phyloP scores from a whole-genome alignment of 805 yeast genomes.

The Phaffomyces thermotolerans region DNA sequence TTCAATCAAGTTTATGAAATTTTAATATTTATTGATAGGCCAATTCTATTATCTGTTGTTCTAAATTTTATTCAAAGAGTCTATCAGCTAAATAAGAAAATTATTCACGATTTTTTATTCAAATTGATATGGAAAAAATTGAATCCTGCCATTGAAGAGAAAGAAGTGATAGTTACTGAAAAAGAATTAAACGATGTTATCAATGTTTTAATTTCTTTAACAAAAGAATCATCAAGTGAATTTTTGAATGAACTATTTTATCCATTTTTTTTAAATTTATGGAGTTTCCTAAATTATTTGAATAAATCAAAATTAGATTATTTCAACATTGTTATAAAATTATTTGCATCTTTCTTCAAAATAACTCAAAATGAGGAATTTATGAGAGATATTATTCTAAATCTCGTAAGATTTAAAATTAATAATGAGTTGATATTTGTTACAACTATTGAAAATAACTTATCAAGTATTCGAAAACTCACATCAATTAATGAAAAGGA shows the following conservation, averaged over 20 bases:
- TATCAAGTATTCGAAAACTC: conserved; percentile 27
- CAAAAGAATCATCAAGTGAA: conserved; percentile 36
- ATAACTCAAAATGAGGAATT: conserved; percentile 23
- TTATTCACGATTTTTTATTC: conserved; percentile 55
- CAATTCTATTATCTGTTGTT: conserved; percentile 49
- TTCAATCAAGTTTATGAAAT: conserved; percentile 58
- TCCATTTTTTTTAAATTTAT: conserved; percentile 26
- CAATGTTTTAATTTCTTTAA: conserved; percentile 57
- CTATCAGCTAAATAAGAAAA: conserved; percentile 41
- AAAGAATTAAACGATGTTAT: conserved; percentile 51
- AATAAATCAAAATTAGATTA: conserved; percentile 25
- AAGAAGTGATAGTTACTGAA: conserved; percentile 34
- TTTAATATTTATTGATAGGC: conserved; percentile 52
- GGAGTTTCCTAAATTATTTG: conserved; percentile 31
- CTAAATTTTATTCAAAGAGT: conserved; percentile 47
- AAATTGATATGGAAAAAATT: conserved; percentile 40
- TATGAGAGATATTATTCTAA: conserved; percentile 23
- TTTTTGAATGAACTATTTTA: conserved; percentile 28
- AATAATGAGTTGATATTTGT: conserved; percentile 31
- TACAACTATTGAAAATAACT: conserved; percentile 29
- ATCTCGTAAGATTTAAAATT: conserved; percentile 24
- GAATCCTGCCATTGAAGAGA: conserved; percentile 27
- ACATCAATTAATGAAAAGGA: neutral
- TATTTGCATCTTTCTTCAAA: conserved; percentile 28
- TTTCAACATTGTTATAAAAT: conserved; percentile 25